These are phyloP conservation scores for Aspergillus avenaceus DNA, from an alignment of 495 filamentous ascomycete genomes.

Conservation along the genomic window DNA sequence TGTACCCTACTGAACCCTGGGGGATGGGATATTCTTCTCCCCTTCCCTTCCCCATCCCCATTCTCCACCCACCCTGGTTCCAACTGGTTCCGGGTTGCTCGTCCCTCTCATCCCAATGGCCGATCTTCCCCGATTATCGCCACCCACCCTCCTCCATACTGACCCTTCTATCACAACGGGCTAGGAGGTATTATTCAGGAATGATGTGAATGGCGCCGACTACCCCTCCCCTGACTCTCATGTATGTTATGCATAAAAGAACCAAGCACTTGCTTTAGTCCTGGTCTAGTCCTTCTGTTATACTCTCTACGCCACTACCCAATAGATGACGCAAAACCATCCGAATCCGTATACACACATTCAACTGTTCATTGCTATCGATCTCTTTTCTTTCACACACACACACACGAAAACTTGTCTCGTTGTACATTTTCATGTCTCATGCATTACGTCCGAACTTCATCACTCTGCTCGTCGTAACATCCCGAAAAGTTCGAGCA, in stretches of 20 bases:
- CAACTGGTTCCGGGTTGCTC: no score
- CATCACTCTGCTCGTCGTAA: conserved; percentile 13
- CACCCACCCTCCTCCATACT: neutral
- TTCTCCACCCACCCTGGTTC: no score
- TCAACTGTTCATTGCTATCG: neutral
- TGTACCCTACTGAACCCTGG: neutral
- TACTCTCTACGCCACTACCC: neutral
- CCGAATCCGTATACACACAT: neutral
- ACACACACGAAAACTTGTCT: conserved; percentile 6
- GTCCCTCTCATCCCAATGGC: no score
- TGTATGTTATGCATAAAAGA: no score
- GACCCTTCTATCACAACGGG: neutral
- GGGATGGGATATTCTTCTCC: neutral
- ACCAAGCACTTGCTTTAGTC: neutral
- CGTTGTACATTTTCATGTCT: conserved; percentile 20
- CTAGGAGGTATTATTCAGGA: neutral
- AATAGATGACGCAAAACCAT: neutral
- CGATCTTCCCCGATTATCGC: neutral
- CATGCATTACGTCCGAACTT: conserved; percentile 26
- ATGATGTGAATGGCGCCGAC: no score
- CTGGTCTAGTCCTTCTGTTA: neutral
- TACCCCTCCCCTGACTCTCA: no score
- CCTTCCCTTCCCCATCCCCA: neutral
- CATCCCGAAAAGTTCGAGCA: conserved; percentile 2
- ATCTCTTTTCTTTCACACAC: neutral